phyloP scores from a whole-genome alignment of 768 basidiomycete species.

The Favolaschia claudopus region DNA sequence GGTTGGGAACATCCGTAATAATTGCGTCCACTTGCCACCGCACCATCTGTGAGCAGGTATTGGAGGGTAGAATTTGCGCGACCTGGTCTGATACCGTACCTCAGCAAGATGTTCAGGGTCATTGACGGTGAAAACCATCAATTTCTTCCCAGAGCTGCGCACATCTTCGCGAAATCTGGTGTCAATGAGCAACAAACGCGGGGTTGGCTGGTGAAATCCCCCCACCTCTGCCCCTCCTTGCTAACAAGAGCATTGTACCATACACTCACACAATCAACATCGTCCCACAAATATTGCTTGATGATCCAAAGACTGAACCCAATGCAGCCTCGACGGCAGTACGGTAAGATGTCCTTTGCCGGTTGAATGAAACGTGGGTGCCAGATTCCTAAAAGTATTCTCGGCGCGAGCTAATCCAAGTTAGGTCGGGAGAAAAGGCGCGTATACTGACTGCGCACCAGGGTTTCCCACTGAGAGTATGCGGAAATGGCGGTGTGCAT shows the following conservation, averaged over 20 bases:
- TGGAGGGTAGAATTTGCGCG: not conserved
- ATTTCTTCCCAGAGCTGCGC: conserved; percentile 59
- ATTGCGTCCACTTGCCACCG: conserved; percentile 61
- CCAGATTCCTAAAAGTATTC: conserved; percentile 68
- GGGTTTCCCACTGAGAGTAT: conserved; percentile 59
- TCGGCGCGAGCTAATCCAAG: conserved; percentile 53
- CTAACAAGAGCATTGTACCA: conserved; percentile 61
- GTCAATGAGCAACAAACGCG: not conserved
- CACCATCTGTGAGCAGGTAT: conserved; percentile 45
- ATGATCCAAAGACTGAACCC: conserved; percentile 61
- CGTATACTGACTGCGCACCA: not conserved
- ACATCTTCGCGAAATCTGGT: conserved; percentile 68
- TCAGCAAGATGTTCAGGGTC: conserved; percentile 66
- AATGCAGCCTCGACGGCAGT: conserved; percentile 69
- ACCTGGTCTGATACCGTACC: conserved; percentile 43
- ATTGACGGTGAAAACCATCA: conserved; percentile 84
- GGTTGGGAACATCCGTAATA: conserved; percentile 59
- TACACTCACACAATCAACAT: conserved; percentile 70
- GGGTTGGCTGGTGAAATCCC: not conserved
- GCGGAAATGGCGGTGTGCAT: conserved; percentile 57
- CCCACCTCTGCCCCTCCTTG: conserved; percentile 60
- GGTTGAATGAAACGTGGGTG: conserved; percentile 75
- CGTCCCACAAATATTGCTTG: conserved; percentile 69
- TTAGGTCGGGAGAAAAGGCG: not conserved
- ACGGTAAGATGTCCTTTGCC: conserved; percentile 65